phyloP scores from a whole-genome alignment of 23 red algal genomes.

The Chondrus crispus region DNA sequence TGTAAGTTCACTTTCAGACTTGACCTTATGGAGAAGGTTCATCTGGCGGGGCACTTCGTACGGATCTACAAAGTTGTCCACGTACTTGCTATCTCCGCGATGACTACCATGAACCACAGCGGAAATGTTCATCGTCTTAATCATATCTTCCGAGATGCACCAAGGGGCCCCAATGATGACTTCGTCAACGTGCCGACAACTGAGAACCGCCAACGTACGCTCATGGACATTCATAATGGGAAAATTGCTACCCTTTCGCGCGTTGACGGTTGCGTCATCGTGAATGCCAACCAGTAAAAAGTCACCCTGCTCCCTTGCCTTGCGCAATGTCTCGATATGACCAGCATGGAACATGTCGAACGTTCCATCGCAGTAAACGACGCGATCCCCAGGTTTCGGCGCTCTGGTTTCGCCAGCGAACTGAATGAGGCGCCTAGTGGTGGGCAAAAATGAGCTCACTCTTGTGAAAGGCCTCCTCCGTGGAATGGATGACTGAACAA shows the following conservation, averaged over 20 bases:
- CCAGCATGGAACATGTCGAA: slow-evolving; percentile 96
- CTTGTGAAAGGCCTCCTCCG: slow-evolving; percentile 10
- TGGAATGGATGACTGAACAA: neutral
- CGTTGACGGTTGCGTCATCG: slow-evolving; percentile 89
- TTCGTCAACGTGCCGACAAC: slow-evolving; percentile 87
- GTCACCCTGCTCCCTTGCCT: slow-evolving; percentile 74
- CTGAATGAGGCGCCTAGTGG: slow-evolving; percentile 89
- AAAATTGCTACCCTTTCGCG: slow-evolving; percentile 83
- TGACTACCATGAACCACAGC: slow-evolving; percentile 86
- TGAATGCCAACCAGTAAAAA: slow-evolving; percentile 98
- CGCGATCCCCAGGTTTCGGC: slow-evolving; percentile 73
- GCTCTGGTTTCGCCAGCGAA: slow-evolving; percentile 66
- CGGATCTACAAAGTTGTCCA: slow-evolving; percentile 49
- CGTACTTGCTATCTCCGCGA: slow-evolving; percentile 32
- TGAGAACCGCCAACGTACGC: slow-evolving; percentile 79
- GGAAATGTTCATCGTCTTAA: slow-evolving; percentile 94
- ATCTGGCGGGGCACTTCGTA: slow-evolving; percentile 83
- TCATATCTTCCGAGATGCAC: slow-evolving; percentile 92
- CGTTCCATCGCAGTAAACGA: slow-evolving; percentile 95
- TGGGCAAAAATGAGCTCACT: slow-evolving; percentile 81
- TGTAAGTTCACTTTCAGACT: slow-evolving; percentile 57
- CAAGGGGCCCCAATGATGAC: slow-evolving; percentile 98
- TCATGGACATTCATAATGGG: slow-evolving; percentile 99
- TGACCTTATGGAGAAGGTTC: slow-evolving; percentile 74
- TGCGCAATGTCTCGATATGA: slow-evolving; percentile 81